Conservation (phyloP, 805 yeast species). For the Hanseniaspora lindneri region DNA sequence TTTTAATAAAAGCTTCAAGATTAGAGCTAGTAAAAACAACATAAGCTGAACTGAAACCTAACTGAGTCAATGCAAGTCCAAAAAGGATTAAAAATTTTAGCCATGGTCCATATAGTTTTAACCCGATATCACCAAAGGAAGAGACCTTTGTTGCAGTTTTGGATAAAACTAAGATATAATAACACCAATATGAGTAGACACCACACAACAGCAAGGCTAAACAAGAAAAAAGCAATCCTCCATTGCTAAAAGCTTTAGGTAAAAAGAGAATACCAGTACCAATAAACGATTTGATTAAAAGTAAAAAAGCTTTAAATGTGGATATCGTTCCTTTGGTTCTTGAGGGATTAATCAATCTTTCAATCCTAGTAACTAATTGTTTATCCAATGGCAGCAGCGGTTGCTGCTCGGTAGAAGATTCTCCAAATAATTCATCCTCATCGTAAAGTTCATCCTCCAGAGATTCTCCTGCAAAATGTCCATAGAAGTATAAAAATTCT, state of each 20-base stretch:
- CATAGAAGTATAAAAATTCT: conserved; percentile 66
- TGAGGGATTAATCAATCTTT: conserved; percentile 21
- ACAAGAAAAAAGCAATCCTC: conserved; percentile 55
- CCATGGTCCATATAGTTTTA: conserved; percentile 49
- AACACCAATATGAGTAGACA: conserved; percentile 65
- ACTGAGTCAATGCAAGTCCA: conserved; percentile 58
- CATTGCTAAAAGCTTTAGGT: conserved; percentile 60
- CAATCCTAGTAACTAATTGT: conserved; percentile 4
- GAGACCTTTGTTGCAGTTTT: conserved; percentile 51
- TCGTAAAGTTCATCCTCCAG: conserved; percentile 50
- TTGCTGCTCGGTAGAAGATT: conserved; percentile 17
- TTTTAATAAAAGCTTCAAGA: conserved; percentile 47
- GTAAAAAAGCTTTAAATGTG: conserved; percentile 56
- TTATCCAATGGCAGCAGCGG: conserved; percentile 10
- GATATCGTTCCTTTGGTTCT: conserved; percentile 53
- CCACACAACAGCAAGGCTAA: conserved; percentile 49
- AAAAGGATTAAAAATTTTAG: conserved; percentile 50
- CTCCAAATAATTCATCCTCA: conserved; percentile 15
- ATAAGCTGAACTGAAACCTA: conserved; percentile 74
- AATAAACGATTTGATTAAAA: conserved; percentile 60
- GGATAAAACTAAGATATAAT: conserved; percentile 48
- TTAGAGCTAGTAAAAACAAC: conserved; percentile 70
- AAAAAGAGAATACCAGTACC: conserved; percentile 67
- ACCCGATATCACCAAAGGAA: conserved; percentile 72
- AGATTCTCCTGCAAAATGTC: conserved; percentile 79